Base-by-base conservation (phyloP, 2,329 filamentous ascomycete species). In the Pezicula rhizophila region DNA sequence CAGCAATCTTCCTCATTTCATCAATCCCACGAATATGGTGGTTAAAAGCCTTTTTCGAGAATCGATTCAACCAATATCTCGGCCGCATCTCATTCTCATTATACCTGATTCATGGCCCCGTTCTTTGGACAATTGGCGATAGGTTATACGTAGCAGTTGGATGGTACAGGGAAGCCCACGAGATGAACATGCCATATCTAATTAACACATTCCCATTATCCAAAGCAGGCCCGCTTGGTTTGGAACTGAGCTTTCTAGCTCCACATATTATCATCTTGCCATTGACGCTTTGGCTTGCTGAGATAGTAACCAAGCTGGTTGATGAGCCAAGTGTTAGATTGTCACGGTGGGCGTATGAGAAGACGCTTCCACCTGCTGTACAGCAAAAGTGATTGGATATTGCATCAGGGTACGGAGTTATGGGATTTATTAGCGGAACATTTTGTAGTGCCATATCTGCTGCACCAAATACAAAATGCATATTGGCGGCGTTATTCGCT, bases 81-180 rank as follows among this genome's bases (percentile, higher is more conserved):
- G 82, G 81, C 1, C 74, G 76, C 42, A 72, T 85, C 47, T 84
- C 79, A 0, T 86, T 77, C 59, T 71, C 77, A 1, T 66, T 86
- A 8, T 86, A 86, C 63, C 68, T 85, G 8, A 72, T 84, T 10
- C 82, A 86, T 55, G 82, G 82, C 0, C 81, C 81, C 0, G 63
- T 86, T 1, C 66, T 86, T 1, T 77, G 71, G 70, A 72, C 71
- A 0, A 46, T 85, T 1, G 82, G 80, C 3, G 80, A 87, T 60
- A 70, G 83, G 35, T 20, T 88, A 1, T 87, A 87, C 63, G 72
- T 76, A 5, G 78, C 79, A 7, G 72, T 73, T 0, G 84, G 84
- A 8, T 82, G 77, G 69, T 59, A 66, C 3, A 72, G 74, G 41
- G 66, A 71, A 1, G 65, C 69, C 12, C 74, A 82, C 52, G 60